These are phyloP conservation scores for Hypomyces perniciosus DNA, from an alignment of 2,329 filamentous ascomycete genomes.

Conservation along the genomic window DNA sequence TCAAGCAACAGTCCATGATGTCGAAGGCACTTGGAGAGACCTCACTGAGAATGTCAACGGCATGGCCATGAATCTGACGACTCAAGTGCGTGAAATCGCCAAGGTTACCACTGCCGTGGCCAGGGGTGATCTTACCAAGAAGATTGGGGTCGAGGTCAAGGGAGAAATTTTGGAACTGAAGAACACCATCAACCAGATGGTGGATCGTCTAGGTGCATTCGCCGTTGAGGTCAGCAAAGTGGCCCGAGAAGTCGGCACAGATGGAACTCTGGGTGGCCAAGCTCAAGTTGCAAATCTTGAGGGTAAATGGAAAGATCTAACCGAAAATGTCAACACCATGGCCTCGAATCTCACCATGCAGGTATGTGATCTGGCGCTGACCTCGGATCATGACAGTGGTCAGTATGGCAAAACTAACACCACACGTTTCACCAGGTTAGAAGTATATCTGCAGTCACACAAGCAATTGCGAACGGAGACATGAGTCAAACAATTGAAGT, in stretches of 20 bases:
- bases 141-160: slow-evolving; percentile 88
- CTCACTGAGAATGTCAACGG: slow-evolving; percentile 94
- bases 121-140: slow-evolving; percentile 88
- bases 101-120: slow-evolving; percentile 95
- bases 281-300: slow-evolving; percentile 91
- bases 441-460: slow-evolving; percentile 88
- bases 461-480: slow-evolving; percentile 91
- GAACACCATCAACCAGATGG: slow-evolving; percentile 98
- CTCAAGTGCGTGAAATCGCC: slow-evolving; percentile 95
- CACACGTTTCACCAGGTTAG: slow-evolving; percentile 53
- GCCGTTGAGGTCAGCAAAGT: slow-evolving; percentile 95
- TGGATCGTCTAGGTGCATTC: slow-evolving; percentile 92
- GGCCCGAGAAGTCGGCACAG: slow-evolving; percentile 91
- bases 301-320: slow-evolving; percentile 97
- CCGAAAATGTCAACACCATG: slow-evolving; percentile 80
- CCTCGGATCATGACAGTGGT: too few species aligned
- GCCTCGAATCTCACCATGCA: slow-evolving; percentile 62
- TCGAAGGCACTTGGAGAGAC: slow-evolving; percentile 95
- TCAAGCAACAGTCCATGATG: slow-evolving; percentile 91
- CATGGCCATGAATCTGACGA: slow-evolving; percentile 97
- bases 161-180: slow-evolving; percentile 95
- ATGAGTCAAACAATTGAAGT: slow-evolving; percentile 96
- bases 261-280: slow-evolving; percentile 89
- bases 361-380: slow-evolving; percentile 30
- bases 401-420: neutral